Evolutionary conservation across 441 rosid species (phyloP), one percentile per base, ranked within the genome.

Genomic region (Daphne laureola): DNA sequence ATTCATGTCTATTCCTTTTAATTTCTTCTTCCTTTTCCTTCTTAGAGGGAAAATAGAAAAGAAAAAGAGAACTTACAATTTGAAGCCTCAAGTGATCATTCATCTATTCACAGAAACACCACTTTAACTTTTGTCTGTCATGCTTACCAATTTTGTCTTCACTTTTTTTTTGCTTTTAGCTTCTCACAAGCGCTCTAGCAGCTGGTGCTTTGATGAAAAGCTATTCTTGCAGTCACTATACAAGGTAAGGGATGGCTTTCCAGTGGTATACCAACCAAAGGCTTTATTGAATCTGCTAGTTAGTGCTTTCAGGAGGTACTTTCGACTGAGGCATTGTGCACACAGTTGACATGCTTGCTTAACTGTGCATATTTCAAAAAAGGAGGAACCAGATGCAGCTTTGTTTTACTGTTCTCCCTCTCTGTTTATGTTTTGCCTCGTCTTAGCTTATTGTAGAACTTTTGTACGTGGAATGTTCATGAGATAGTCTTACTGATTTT

Each of bases 141-240:
- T 31, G 8, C 38, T 31, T 31, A 31, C 7, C 9, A 31, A 12
- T 12, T 62, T 44, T 35, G 49, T 25, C 8, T 59, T 57, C 59
- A 49, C 26, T 36, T 50, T 68, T 51, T 14, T 16, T 64, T 52
- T 61, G 49, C 49, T 54, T 70, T 54, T 53, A 89, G 97, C 73
- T 60, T 61, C 67, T 43, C 59, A 67, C 55, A 88, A 68, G 69
- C 84, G 82, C 43, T 46, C 65, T 18, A 72, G 72, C 65, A 77
- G 79, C 70, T 83, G 89, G 84, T 90, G 90, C 42, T 93, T 93
- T 17, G 83, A 85, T 44, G 95, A 87, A 74, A 90, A 77, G 69
- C 68, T 72, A 49, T 90, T 93, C 70, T 53, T 90, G 26, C 85
- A 79, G 51, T 83, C 98, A 49, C 87, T 93, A 58, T 78, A 78